Evolutionary conservation across 306 rosid species (phyloP).

Genomic region (Cucurbita argyrosperma): DNA sequence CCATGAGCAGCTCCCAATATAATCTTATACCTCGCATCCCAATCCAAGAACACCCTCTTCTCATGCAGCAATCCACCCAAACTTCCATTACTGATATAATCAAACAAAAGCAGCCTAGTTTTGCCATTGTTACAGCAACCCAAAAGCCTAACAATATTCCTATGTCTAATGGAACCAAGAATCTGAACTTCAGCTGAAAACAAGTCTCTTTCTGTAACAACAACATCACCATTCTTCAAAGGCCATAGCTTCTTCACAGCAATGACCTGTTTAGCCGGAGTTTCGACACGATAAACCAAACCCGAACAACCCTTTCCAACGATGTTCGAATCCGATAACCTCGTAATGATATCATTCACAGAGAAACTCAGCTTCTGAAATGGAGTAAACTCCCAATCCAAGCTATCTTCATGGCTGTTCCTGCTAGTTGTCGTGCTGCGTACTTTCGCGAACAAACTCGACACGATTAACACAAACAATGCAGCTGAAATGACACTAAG

Average conservation of each 20-base stretch:
- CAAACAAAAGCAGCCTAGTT: constrained; percentile 72
- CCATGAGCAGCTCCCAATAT: constrained; percentile 81
- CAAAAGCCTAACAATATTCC: constrained; percentile 74
- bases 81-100: constrained; percentile 78
- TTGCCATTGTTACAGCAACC: constrained; percentile 74
- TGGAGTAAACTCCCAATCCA: constrained; percentile 83
- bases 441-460: constrained; percentile 35
- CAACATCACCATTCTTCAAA: constrained; percentile 31
- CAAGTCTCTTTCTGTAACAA: constrained; percentile 41
- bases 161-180: constrained; percentile 85
- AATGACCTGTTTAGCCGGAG: constrained; percentile 58
- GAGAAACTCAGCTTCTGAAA: constrained; percentile 79
- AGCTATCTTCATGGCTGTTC: constrained; percentile 24
- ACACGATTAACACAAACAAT: constrained; percentile 33
- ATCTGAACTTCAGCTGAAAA: constrained; percentile 73
- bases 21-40: constrained; percentile 90
- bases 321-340: constrained; percentile 60
- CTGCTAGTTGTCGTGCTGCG: constrained; percentile 27
- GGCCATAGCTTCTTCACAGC: constrained; percentile 98
- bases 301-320: constrained; percentile 90
- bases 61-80: constrained; percentile 61
- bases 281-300: constrained; percentile 78
- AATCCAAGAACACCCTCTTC: constrained; percentile 71
- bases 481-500: constrained; percentile 47
- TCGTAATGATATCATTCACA: constrained; percentile 44